Evolutionary conservation across 306 rosid species (phyloP), one percentile per base, ranked within the genome.

Genomic region (Pterocarpus santalinus): DNA sequence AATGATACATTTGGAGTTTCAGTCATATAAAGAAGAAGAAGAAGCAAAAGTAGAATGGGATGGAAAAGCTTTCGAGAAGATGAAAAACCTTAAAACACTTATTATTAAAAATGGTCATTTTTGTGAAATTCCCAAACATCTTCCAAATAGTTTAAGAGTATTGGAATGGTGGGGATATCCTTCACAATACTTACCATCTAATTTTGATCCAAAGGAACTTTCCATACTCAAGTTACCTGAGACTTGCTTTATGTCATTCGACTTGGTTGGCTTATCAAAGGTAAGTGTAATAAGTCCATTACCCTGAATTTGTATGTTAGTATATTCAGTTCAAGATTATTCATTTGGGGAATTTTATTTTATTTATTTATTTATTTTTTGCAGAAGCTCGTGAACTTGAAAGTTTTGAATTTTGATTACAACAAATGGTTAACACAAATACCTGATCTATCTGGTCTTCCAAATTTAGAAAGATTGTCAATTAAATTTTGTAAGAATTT

Each of bases 131-230:
- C 58, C 58, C 6, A 52, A 52, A 52, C 2, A 52, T 52, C 22
- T 75, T 61, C 60, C 80, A 9, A 32, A 33, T 46, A 44, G 12
- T 32, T 16, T 62, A 47, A 62, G 63, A 63, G 5, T 76, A 10
- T 3, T 47, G 1, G 4, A 46, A 11, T 15, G 13, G 7, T 4
- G 14, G 11, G 0, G 2, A 7, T 41, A 28, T 43, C 47, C 69
- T 41, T 30, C 60, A 43, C 28, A 2, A 0, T 14, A 1, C 56
- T 68, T 68, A 6, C 69, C 69, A 5, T 5, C 1, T 55, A 46
- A 3, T 41, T 77, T 66, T 65, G 4, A 52, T 35, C 43, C 16
- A 0, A 53, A 17, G 14, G 17, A 66, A 53, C 75, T 65, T 17
- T 7, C 1, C 2, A 69, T 56, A 56, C 33, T 53, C 58, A 41